phyloP scores from a whole-genome alignment of 2,329 filamentous ascomycete species.

The Emmonsia crescens region DNA sequence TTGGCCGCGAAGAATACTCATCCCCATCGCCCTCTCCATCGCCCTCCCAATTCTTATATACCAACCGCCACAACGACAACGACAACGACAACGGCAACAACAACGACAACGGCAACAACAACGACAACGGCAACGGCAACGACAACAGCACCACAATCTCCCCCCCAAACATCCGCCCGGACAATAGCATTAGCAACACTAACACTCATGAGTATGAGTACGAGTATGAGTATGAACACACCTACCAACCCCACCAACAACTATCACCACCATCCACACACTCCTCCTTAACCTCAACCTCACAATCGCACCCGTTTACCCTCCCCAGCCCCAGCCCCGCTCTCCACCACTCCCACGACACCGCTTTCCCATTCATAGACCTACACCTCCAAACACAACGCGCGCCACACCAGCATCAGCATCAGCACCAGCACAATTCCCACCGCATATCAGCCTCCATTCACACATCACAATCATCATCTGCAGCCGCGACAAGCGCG shows the following conservation, averaged over 20 bases:
- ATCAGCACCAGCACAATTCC: background rate
- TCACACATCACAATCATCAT: background rate
- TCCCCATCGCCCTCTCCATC: conserved; percentile 10
- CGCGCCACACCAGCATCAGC: background rate
- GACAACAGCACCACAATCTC: background rate
- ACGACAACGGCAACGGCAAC: background rate
- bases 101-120: background rate
- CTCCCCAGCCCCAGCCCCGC: conserved; percentile 7
- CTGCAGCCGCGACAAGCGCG: background rate
- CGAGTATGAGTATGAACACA: background rate
- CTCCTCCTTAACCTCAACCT: background rate
- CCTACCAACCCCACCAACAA: background rate
- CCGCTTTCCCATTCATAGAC: conserved; percentile 3
- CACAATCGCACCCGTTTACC: background rate
- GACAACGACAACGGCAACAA: background rate
- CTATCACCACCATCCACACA: conserved; percentile 4
- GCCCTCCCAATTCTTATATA: background rate
- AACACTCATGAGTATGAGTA: background rate
- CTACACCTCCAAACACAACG: background rate
- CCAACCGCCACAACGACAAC: background rate
- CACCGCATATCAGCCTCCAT: background rate
- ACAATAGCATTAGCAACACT: background rate
- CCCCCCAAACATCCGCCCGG: too few relatives aligned
- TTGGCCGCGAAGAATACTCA: conserved; percentile 5
- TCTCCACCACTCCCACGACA: conserved; percentile 18